Evolutionary conservation across 129 eudicot species (phyloP), one percentile per base, ranked within the genome.

Genomic region (Helianthus tuberosus): DNA sequence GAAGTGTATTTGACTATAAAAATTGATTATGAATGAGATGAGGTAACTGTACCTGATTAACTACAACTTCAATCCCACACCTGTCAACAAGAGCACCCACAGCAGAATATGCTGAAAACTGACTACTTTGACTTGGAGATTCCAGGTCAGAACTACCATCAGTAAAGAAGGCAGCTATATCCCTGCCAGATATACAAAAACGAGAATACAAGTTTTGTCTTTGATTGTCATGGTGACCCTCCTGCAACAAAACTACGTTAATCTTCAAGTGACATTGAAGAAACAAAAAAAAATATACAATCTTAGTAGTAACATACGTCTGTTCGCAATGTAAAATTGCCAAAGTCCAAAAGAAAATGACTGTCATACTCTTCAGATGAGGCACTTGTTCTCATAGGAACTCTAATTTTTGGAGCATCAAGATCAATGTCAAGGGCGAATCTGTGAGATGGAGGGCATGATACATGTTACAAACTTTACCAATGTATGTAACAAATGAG

Each of bases 331-430:
- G 99, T 95, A 74, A 95, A 95, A 95, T 91, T 88, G 65, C 99
- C 99, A 61, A 91, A 95, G 83, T 95, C 99, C 85, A 95, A 75
- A 73, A 95, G 89, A 79, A 95, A 93, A 77, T 95, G 90, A 75
- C 92, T 78, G 46, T 91, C 90, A 77, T 78, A 77, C 39, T 71
- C 84, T 64, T 71, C 82, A 57, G 84, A 72, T 25, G 92, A 83
- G 64, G 81, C 72, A 71, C 76, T 13, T 36, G 74, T 57, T 72
- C 87, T 73, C 64, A 95, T 78, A 72, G 99, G 99, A 59, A 95
- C 86, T 81, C 91, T 91, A 35, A 95, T 94, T 91, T 95, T 95
- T 50, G 99, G 99, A 77, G 97, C 99, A 87, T 91, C 99, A 83
- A 95, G 93, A 76, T 95, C 99, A 82, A 95, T 87, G 82, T 95